Conservation (phyloP, 768 basidiomycete genomes). For the Collybia sp. region DNA sequence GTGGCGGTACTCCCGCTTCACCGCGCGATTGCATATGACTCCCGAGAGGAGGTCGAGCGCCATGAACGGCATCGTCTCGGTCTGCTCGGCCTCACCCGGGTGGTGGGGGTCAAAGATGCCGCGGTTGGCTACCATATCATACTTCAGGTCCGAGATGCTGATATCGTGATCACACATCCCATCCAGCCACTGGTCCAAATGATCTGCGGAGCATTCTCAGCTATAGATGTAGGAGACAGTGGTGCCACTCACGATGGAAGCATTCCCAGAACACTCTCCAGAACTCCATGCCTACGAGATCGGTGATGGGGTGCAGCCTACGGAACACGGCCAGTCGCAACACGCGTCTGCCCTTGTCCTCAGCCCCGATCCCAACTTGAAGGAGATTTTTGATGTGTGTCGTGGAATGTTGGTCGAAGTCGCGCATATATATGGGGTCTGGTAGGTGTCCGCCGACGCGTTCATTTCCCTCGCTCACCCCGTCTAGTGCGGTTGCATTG, state of each 20-base stretch:
- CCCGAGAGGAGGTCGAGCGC: constrained; percentile 1
- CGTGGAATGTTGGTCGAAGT: no score
- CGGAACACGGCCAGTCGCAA: not conserved
- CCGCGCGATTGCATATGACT: not conserved
- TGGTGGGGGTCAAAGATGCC: constrained; percentile 25
- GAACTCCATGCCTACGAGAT: not conserved
- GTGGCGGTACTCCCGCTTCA: constrained; percentile 3
- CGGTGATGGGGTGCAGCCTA: not conserved
- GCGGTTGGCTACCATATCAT: constrained; percentile 5
- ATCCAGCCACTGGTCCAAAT: constrained; percentile 18
- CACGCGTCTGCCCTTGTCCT: not conserved
- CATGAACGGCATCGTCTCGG: constrained; percentile 10
- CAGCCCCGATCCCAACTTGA: no score
- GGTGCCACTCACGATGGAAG: constrained; percentile 3
- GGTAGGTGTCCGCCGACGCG: no score
- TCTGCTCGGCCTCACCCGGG: not conserved
- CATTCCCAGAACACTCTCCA: constrained; percentile 1
- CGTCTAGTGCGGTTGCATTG: not conserved
- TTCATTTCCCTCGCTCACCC: no score
- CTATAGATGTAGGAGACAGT: constrained; percentile 1
- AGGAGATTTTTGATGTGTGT: no score
- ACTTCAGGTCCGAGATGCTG: constrained; percentile 25
- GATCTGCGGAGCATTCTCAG: constrained; percentile 12
- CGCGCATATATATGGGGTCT: no score
- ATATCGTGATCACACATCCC: constrained; percentile 23